Base-by-base conservation (phyloP, 1,284 basidiomycete genomes). In the Lignosus rhinocerotis region DNA sequence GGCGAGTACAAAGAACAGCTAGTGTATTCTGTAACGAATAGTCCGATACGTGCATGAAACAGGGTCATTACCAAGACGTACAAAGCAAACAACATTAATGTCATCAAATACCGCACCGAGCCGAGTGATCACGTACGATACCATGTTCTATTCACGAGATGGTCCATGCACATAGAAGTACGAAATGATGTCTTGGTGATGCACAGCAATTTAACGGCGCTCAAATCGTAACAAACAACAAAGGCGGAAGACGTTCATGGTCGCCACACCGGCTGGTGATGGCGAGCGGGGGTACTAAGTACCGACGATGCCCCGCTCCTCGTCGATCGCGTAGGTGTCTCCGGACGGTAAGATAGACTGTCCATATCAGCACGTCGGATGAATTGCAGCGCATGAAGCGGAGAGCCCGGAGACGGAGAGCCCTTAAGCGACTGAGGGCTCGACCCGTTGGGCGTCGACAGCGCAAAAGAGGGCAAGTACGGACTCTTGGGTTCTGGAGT, bases 401-500 rank as follows among this genome's bases (percentile, higher is more conserved):
- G 82, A 0, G 82, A 85, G 6, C 79, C 76, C 6, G 76, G 68
- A 10, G 82, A 78, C n/a, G 81, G 71, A 16, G 76, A 71, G 1
- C 76, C 76, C 58, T 72, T 76, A 49, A 80, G 66, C 0, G 78
- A 80, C 42, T 75, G 75, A 8, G 79, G 78, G 59, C 80, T 83
- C 30, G 69, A 73, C 39, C 78, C 76, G 51, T 70, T 73, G 1
- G 82, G 81, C 0, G 80, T 81, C 21, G 78, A 80, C 16, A 83
- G 62, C n/a, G 74, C 74, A 57, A 84, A 78, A 0, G 79, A 77
- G 5, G 82, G 81, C 39, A 81, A 58, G 43, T 69, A 72, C 14
- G 79, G 73, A 19, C 72, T 69, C 33, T 67, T 76, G 3, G 87
- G 87, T 71, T 92, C 90, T 6, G 90, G 91, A 8, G 90, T 92